phyloP scores from a whole-genome alignment of 2,329 filamentous ascomycete species.

The Diplodia intermedia region DNA sequence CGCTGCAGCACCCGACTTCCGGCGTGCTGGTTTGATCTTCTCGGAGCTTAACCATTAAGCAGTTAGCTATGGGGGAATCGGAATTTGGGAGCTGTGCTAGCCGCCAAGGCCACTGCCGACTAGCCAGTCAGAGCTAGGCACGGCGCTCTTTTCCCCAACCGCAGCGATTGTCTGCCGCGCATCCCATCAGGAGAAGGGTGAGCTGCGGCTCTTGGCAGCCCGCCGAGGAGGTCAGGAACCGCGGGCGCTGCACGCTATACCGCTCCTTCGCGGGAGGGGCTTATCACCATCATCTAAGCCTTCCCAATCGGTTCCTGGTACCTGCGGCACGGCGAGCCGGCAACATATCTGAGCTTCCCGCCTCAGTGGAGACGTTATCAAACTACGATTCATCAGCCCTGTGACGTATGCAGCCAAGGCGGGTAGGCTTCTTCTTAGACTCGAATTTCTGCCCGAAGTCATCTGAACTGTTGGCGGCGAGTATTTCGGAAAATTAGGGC shows the following conservation, averaged over 20 bases:
- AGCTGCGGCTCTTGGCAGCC: neutral
- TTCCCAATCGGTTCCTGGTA: slow-evolving; percentile 4
- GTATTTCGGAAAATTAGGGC: slow-evolving; percentile 28
- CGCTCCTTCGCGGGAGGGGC: neutral
- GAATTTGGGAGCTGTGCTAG: neutral
- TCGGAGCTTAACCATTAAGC: slow-evolving; percentile 1
- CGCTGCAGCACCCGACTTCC: slow-evolving; percentile 3
- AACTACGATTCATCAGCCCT: slow-evolving; percentile 24
- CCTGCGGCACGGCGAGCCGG: slow-evolving; percentile 6
- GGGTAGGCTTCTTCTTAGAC: neutral
- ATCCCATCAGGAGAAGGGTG: slow-evolving; percentile 11
- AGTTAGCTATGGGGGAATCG: slow-evolving; percentile 16
- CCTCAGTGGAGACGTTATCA: slow-evolving; percentile 15
- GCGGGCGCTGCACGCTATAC: slow-evolving; percentile 7
- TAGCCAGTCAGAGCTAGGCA: neutral
- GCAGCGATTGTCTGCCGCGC: slow-evolving; percentile 1
- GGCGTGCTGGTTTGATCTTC: slow-evolving; percentile 7
- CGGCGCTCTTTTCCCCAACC: slow-evolving; percentile 1
- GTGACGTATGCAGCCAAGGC: slow-evolving; percentile 12
- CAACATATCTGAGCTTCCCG: slow-evolving; percentile 19
- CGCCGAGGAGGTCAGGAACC: neutral
- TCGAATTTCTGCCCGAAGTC: slow-evolving; percentile 12
- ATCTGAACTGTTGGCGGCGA: neutral
- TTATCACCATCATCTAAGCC: slow-evolving; percentile 18
- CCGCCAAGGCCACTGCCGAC: slow-evolving; percentile 9